Evolutionary conservation across 2,329 filamentous ascomycete genomes (phyloP).

Genomic region (Hawksworthiomyces lignivorus): DNA sequence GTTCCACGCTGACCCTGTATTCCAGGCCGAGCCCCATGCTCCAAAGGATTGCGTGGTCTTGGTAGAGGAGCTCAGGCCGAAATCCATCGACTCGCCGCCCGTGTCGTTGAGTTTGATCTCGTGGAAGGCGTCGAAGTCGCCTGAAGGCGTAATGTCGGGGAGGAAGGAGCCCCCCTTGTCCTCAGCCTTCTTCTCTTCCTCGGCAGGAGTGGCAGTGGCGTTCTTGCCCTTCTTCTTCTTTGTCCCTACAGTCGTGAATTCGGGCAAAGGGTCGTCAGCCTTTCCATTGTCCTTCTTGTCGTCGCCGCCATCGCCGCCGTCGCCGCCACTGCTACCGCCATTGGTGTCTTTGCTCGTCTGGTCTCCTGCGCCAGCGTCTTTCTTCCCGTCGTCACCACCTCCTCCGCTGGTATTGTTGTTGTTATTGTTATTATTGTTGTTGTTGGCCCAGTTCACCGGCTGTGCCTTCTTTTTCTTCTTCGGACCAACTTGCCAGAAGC

Average conservation of each 20-base stretch:
- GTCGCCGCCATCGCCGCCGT: slow-evolving; percentile 19
- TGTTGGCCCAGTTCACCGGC: slow-evolving; percentile 31
- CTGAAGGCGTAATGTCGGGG: slow-evolving; percentile 15
- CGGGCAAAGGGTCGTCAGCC: slow-evolving; percentile 38
- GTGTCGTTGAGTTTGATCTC: slow-evolving; percentile 60
- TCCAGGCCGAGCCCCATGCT: slow-evolving; percentile 54
- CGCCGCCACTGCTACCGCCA: slow-evolving; percentile 24
- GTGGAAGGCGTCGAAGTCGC: slow-evolving; percentile 51
- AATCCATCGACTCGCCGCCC: slow-evolving; percentile 43
- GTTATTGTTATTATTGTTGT: slow-evolving; percentile 37
- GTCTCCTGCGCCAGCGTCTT: slow-evolving; percentile 22
- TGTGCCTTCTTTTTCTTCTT: slow-evolving; percentile 48
- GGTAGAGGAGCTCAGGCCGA: slow-evolving; percentile 42
- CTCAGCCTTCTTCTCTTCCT: slow-evolving; percentile 17
- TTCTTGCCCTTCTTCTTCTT: slow-evolving; percentile 55
- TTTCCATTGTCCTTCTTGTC: slow-evolving; percentile 26
- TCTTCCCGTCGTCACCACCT: slow-evolving; percentile 30
- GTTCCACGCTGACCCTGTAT: slow-evolving; percentile 33
- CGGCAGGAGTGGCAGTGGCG: slow-evolving; percentile 12
- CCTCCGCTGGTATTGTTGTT: slow-evolving; percentile 20
- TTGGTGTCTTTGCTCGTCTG: slow-evolving; percentile 22
- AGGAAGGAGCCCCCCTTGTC: slow-evolving; percentile 5
- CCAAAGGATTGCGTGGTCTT: slow-evolving; percentile 40
- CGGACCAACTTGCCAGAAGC: slow-evolving; percentile 45
- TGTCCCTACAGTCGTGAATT: slow-evolving; percentile 35